Base-by-base conservation (phyloP, 305 asterid genomes). In the Salvia sclarea region DNA sequence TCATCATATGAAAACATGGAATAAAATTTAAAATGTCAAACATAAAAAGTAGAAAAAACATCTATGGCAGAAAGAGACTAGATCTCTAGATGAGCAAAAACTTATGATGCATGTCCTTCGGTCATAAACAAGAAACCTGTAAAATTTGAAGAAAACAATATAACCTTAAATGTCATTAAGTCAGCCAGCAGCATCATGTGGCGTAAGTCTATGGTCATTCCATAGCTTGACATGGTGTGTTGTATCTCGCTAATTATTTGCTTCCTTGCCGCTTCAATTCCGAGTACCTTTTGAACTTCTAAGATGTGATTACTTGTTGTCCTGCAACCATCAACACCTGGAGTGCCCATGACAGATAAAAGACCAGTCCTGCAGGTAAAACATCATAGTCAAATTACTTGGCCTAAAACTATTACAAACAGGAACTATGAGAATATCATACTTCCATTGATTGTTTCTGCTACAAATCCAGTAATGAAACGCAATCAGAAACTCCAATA, bases 141-240 rank as follows among this genome's bases (percentile, higher is more conserved):
- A 6, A 3, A 43, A 61, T 61, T 10, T 7, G 11, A 45, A 28
- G 67, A 38, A 60, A 31, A 59, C 22, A 66, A 61, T 68, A 75
- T 57, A 14, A 92, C 97, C 94, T 86, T 92, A 72, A 65, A 90
- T 70, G 98, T 90, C 98, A 93, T 93, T 37, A 87, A 48, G 79
- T 93, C 98, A 50, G 96, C 97, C 47, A 93, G 88, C 76, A 93
- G 95, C 96, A 85, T 90, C 98, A 93, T 88, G 79, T 93, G 98
- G 28, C 98, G 94, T 35, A 75, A 76, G 85, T 93, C 97, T 41
- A 93, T 90, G 59, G 88, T 83, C 94, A 90, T 90, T 66, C 94
- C 94, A 69, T 93, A 89, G 62, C 81, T 80, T 55, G 85, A 76
- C 95, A 93, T 88, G 71, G 90, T 87, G 53, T 75, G 76, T 57